These are phyloP conservation scores for Suillus occidentalis DNA, from an alignment of 768 basidiomycete species.

Conservation along the genomic window DNA sequence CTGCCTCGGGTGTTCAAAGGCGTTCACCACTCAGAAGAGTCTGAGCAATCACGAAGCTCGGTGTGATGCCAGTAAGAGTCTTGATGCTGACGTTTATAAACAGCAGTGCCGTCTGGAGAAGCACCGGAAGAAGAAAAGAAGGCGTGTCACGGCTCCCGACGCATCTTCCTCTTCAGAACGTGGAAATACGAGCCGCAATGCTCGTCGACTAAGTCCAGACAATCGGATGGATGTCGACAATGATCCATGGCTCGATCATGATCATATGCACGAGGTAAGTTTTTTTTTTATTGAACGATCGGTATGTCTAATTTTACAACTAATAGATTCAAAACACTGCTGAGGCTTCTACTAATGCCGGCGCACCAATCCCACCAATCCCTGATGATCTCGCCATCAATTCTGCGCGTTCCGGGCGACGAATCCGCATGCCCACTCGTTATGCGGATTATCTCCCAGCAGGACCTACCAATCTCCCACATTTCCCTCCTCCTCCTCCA, in stretches of 20 bases:
- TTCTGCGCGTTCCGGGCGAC: not conserved
- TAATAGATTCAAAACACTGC: not conserved
- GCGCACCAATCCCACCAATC: not conserved
- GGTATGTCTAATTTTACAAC: not conserved
- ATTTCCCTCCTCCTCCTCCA: not conserved
- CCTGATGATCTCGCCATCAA: not conserved
- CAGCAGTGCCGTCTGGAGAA: not conserved
- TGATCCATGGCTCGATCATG: not conserved
- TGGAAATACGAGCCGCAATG: not conserved
- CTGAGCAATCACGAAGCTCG: not conserved
- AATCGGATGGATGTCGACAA: not conserved
- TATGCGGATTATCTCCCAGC: slow-evolving; percentile 8
- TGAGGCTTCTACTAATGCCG: not conserved
- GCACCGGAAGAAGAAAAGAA: not conserved
- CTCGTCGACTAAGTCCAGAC: not conserved
- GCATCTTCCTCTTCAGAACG: not conserved
- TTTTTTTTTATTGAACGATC: not conserved
- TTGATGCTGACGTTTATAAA: slow-evolving; percentile 1
- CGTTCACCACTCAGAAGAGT: not conserved
- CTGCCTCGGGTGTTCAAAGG: slow-evolving; percentile 1
- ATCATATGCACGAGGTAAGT: not conserved
- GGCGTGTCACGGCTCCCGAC: not conserved
- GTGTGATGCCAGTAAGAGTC: not conserved
- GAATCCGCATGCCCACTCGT: not conserved
- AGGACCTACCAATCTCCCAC: not conserved